These are phyloP conservation scores for Lactarius trivialis DNA, from an alignment of 768 basidiomycete species.

Conservation along the genomic window DNA sequence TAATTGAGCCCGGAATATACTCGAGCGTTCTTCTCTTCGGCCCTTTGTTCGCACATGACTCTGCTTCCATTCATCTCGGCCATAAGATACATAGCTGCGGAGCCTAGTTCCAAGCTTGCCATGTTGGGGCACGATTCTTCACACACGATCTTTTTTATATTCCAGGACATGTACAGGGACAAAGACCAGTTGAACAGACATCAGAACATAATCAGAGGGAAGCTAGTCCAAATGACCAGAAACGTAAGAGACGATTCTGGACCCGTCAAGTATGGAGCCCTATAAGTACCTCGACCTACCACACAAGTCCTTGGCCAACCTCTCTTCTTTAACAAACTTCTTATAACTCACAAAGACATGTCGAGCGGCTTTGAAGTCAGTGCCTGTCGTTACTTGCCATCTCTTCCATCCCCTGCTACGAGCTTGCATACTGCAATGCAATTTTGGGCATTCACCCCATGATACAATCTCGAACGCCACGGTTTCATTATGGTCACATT, in stretches of 20 bases:
- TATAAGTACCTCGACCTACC: constrained; percentile 7
- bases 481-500: too few species aligned
- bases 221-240: background rate
- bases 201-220: background rate
- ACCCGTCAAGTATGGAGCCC: too few species aligned
- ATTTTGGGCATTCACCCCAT: too few species aligned
- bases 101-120: background rate
- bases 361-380: too few species aligned
- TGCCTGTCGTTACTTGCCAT: too few species aligned
- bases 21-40: background rate
- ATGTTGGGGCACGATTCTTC: background rate
- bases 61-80: background rate
- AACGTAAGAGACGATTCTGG: too few species aligned
- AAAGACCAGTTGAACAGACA: background rate
- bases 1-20: background rate
- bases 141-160: background rate
- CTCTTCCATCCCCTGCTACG: too few species aligned
- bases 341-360: too few species aligned
- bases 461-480: too few species aligned
- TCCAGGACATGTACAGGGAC: background rate
- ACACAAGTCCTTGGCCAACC: background rate
- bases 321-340: too few species aligned
- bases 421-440: too few species aligned
- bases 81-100: too few species aligned
- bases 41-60: background rate